Conservation (phyloP, 495 filamentous ascomycete species). For the Penicillium egyptiacum region DNA sequence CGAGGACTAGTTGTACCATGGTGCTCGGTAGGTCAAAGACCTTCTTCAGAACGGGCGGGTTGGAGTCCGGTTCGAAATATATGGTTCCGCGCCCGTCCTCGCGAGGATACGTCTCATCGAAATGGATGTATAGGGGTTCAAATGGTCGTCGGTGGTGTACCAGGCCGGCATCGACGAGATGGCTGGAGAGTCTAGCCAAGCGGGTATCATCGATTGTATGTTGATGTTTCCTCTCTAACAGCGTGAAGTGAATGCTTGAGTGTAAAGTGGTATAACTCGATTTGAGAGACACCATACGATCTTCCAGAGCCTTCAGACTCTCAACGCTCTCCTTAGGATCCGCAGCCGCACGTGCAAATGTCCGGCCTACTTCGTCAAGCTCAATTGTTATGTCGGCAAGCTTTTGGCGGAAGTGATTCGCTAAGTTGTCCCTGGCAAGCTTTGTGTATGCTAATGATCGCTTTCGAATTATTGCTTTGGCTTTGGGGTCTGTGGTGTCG, state of each 20-base stretch:
- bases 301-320: constrained; percentile 33
- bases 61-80: constrained; percentile 41
- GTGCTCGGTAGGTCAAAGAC: constrained; percentile 15
- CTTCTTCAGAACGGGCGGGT: constrained; percentile 18
- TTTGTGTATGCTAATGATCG: background rate
- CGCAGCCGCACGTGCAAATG: constrained; percentile 35
- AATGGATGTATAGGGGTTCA: constrained; percentile 52
- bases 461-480: background rate
- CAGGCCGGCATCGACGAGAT: constrained; percentile 48
- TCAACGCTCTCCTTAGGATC: constrained; percentile 27
- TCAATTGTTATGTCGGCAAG: constrained; percentile 28
- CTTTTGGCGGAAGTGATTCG: constrained; percentile 27
- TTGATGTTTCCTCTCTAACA: constrained; percentile 13
- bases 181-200: constrained; percentile 15
- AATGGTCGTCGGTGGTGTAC: constrained; percentile 64
- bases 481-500: constrained; percentile 1
- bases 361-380: constrained; percentile 29
- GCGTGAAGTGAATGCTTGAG: constrained; percentile 22
- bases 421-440: constrained; percentile 37
- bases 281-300: constrained; percentile 21
- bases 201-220: constrained; percentile 29
- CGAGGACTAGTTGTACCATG: constrained; percentile 14
- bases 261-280: constrained; percentile 11
- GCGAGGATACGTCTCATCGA: constrained; percentile 58
- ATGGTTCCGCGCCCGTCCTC: constrained; percentile 24